phyloP scores from a whole-genome alignment of 495 filamentous ascomycete species.

The Tuber microsphaerosporum region DNA sequence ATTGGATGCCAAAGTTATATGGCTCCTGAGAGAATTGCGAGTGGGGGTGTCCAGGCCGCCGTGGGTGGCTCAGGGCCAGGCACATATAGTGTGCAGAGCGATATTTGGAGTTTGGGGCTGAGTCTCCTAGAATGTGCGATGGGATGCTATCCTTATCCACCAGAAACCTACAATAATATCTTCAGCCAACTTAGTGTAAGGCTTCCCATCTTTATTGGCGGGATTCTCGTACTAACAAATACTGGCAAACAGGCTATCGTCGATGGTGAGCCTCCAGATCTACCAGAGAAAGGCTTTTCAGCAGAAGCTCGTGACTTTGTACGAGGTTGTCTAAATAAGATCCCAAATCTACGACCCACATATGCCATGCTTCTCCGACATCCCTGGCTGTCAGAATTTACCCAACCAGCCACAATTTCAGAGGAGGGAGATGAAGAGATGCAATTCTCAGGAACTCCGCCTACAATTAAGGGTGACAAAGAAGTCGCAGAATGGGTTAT shows the following conservation, averaged over 20 bases:
- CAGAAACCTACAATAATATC: slow-evolving; percentile 96
- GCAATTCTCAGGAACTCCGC: slow-evolving; percentile 12
- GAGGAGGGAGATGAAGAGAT: slow-evolving; percentile 58
- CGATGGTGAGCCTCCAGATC: slow-evolving; percentile 81
- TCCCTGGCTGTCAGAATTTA: slow-evolving; percentile 72
- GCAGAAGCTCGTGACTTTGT: slow-evolving; percentile 80
- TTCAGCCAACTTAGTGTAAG: slow-evolving; percentile 95
- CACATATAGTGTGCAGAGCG: slow-evolving; percentile 95
- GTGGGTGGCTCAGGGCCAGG: slow-evolving; percentile 55
- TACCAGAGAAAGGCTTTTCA: slow-evolving; percentile 71
- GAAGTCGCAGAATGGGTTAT: slow-evolving; percentile 83
- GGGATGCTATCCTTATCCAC: slow-evolving; percentile 92
- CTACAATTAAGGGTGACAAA: slow-evolving; percentile 52
- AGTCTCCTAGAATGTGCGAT: slow-evolving; percentile 95
- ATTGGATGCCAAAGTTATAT: slow-evolving; percentile 99
- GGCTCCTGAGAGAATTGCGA: slow-evolving; percentile 91
- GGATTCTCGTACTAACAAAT: slow-evolving; percentile 4
- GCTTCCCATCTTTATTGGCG: slow-evolving; percentile 28
- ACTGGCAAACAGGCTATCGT: slow-evolving; percentile 72
- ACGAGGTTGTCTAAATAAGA: slow-evolving; percentile 81
- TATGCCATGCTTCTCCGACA: slow-evolving; percentile 85
- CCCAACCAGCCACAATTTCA: slow-evolving; percentile 73
- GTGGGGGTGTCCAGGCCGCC: slow-evolving; percentile 68
- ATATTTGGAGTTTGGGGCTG: slow-evolving; percentile 93
- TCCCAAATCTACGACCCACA: slow-evolving; percentile 77